Base-by-base conservation (phyloP, 139 green algal species). In the Volvox africanus region DNA sequence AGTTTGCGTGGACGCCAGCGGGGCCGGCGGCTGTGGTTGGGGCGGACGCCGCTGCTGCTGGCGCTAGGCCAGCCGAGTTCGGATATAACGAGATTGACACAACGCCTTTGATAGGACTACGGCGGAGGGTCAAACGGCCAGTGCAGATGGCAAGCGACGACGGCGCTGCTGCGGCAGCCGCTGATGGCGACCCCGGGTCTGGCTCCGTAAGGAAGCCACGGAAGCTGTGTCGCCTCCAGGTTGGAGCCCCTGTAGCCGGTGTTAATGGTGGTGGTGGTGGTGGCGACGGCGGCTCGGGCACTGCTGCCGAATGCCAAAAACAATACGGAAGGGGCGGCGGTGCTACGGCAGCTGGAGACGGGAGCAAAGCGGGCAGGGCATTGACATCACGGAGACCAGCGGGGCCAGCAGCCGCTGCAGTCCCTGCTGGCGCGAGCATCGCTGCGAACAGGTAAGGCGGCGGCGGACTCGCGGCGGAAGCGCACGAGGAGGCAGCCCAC, bases 201-300 rank as follows among this genome's bases (percentile, higher is more conserved):
- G 67, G 1, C 24, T 68, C 83, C 17, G 35, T 33, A 1, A 12
- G 2, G 2, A 76, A 55, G 69, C 69, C 85, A 20, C 37, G 69
- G 21, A 89, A 89, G 85, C 28, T 89, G 37, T 36, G 85, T 17
- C 85, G 85, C 6, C 85, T 89, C 28, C 28, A 19, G 69, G n/a
- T 68, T 1, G 85, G 85, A 9, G 65, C 13, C 12, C 32, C 81
- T 9, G 81, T 13, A 18, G 50, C 26, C 50, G 80, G 65, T 73
- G 65, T 17, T 69, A 19, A 19, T 69, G 62, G 62, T 69, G 62
- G 80, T 26, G 80, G 55, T 30, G 80, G 37, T 19, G 80, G 44
- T 2, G 80, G 80, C 44, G 24, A 28, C 28, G 50, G 22, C 12
- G 82, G 26, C 18, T 55, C 9, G 5, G 44, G 44, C 44, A 9